Base-by-base conservation (phyloP, 2,329 filamentous ascomycete species). In the Monilinia polystroma region DNA sequence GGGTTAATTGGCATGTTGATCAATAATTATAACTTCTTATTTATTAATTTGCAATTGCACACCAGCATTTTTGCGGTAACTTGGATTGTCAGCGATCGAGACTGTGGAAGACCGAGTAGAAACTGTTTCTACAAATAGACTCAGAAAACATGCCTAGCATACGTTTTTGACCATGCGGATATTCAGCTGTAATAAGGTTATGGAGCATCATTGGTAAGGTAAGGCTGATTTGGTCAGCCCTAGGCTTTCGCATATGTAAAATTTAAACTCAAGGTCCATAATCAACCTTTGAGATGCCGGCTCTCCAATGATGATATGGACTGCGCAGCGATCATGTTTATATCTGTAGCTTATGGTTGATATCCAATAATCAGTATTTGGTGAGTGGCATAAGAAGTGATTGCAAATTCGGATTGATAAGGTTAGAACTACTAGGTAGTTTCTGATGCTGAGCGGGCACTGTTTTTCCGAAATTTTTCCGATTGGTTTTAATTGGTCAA, bases 401-500 rank as follows among this genome's bases (percentile, higher is more conserved):
- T 35, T 35, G 32, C 32, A 35, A 35, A 35, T 32, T 32, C 32
- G 32, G 32, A 32, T 32, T 32, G 32, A 32, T 32, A 6, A 32
- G 32, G 32, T 32, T 32, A 32, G 32, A 32, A 32, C 32, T 32
- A 32, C 4, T 32, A 4, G 23, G 23, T 23, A 23, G 23, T 23
- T 23, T 23, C 7, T 35, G 5, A 35, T 14, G 38, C 38, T 14
- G 12, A 41, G 38, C 38, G 38, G 38, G 38, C 3, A 47, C n/a
- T 4, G 43, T n/a, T 47, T n/a, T 47, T 6, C 45, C 45, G 45
- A 47, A n/a, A 8, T 20, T 10, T 47, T n/a, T 47, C 20, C 20
- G 18, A 10, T n/a, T 47, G 10, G 18, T 32, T 41, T 26, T 54
- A 12, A 66, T 66, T 66, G 55, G 64, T 53, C 20, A 66, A 54